Conservation (phyloP, 371 early-diverging fungal species). For the Furculomyces boomerangus region DNA sequence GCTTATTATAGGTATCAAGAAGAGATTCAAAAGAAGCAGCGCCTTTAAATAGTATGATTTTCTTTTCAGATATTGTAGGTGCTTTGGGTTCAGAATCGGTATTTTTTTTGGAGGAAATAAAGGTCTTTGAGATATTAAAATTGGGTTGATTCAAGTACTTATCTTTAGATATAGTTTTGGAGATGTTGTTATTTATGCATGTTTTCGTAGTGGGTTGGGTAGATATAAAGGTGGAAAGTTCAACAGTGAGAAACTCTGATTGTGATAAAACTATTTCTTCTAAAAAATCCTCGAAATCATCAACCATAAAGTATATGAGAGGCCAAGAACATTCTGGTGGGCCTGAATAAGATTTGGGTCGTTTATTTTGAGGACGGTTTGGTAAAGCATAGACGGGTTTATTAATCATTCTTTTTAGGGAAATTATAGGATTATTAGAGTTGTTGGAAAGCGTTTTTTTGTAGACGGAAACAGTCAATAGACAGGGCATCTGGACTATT, state of each 20-base stretch:
- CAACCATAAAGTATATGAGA: constrained; percentile 61
- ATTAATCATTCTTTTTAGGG: constrained; percentile 38
- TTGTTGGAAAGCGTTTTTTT: constrained; percentile 6
- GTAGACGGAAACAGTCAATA: constrained; percentile 59
- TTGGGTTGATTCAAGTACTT: not conserved
- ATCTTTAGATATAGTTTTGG: not conserved
- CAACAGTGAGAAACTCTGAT: constrained; percentile 62
- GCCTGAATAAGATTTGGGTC: constrained; percentile 37
- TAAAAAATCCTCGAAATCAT: constrained; percentile 63
- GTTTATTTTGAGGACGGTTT: constrained; percentile 60
- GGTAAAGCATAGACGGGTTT: constrained; percentile 65
- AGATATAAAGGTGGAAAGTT: constrained; percentile 35
- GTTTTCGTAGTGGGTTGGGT: not conserved
- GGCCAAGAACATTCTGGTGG: constrained; percentile 63
- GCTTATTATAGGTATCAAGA: not conserved
- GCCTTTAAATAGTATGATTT: not conserved
- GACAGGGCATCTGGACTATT: constrained; percentile 66
- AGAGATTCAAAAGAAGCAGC: not conserved
- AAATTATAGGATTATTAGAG: constrained; percentile 19
- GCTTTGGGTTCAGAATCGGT: not conserved
- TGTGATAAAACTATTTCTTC: constrained; percentile 51
- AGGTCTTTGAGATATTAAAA: not conserved
- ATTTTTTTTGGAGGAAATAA: not conserved
- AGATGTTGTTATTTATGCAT: constrained; percentile 1
- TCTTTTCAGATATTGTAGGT: not conserved